A percentile compares a stretch with the other conserved stretches of the same genome.
These are phyloP conservation scores for Penicillium psychrosexuale DNA, from an alignment of 2,329 filamentous ascomycete species.

Conservation along the genomic window DNA sequence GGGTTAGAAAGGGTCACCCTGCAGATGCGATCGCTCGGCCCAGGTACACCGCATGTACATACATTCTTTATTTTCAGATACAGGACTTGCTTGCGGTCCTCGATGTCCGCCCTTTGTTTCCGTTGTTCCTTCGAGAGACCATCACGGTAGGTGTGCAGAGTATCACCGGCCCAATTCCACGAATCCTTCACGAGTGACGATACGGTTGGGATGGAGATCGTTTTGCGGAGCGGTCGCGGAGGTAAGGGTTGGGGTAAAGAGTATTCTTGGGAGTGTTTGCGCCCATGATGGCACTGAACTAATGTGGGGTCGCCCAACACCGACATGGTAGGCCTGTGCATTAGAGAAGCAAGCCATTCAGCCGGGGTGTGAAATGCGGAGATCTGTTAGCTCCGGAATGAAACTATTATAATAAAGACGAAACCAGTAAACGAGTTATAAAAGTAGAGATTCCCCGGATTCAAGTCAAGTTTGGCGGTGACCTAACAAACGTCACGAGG, in stretches of 20 bases:
- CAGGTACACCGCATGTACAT: constrained; percentile 30
- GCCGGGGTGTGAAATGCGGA: constrained; percentile 7
- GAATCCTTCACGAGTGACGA: constrained; percentile 36
- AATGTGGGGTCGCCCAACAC: constrained; percentile 32
- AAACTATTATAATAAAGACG: background rate
- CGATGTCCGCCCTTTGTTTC: constrained; percentile 46
- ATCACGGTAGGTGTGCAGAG: constrained; percentile 47
- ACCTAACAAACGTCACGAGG: constrained; percentile 25
- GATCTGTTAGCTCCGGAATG: background rate
- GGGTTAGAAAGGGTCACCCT: constrained; percentile 11
- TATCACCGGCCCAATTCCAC: constrained; percentile 36
- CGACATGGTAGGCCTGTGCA: constrained; percentile 31
- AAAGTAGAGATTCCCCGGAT: background rate
- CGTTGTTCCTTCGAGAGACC: constrained; percentile 54
- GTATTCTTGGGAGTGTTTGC: constrained; percentile 14
- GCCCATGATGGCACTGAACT: constrained; percentile 29
- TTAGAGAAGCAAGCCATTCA: constrained; percentile 26
- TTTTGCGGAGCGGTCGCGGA: constrained; percentile 23
- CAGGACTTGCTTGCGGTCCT: constrained; percentile 62
- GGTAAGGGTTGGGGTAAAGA: constrained; percentile 5
- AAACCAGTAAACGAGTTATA: background rate
- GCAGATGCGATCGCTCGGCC: constrained; percentile 9
- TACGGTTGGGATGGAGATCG: constrained; percentile 32
- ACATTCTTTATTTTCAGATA: constrained; percentile 65
- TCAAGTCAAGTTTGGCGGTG: constrained; percentile 16